phyloP scores from a whole-genome alignment of 2,329 filamentous ascomycete genomes.

The Ophiosphaerella herpotricha region DNA sequence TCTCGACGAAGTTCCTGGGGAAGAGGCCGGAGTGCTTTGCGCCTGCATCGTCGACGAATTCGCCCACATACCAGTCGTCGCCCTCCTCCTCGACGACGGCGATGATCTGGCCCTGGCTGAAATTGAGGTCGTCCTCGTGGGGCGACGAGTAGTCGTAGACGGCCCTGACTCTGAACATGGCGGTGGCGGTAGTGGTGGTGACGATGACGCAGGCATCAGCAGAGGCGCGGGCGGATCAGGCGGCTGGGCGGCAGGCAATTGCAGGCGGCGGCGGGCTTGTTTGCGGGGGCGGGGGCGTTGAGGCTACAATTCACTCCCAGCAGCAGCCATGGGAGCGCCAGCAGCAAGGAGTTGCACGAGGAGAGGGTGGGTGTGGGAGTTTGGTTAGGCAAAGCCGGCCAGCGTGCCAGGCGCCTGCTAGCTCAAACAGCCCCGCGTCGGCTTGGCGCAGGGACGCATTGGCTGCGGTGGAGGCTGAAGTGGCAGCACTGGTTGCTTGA shows the following conservation, averaged over 20 bases:
- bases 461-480: too few species aligned
- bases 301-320: constrained; percentile 10
- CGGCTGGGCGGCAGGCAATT: neutral
- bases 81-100: constrained; percentile 93
- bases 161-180: constrained; percentile 87
- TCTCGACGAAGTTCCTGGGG: constrained; percentile 96
- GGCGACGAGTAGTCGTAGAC: constrained; percentile 91
- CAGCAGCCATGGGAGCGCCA: neutral
- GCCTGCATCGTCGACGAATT: constrained; percentile 79
- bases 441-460: constrained; percentile 5
- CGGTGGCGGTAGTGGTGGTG: constrained; percentile 4
- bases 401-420: constrained; percentile 15
- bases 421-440: neutral
- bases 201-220: constrained; percentile 20
- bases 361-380: constrained; percentile 20
- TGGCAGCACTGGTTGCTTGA: too few species aligned
- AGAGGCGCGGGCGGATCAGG: constrained; percentile 11
- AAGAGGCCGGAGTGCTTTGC: constrained; percentile 83
- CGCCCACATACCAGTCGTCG: constrained; percentile 89
- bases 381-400: constrained; percentile 2
- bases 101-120: constrained; percentile 83
- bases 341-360: constrained; percentile 1
- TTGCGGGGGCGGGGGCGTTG: too few species aligned
- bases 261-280: too few species aligned
- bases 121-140: constrained; percentile 94